Base-by-base conservation (phyloP, 805 yeast genomes). In the Kodamaea sagamina region DNA sequence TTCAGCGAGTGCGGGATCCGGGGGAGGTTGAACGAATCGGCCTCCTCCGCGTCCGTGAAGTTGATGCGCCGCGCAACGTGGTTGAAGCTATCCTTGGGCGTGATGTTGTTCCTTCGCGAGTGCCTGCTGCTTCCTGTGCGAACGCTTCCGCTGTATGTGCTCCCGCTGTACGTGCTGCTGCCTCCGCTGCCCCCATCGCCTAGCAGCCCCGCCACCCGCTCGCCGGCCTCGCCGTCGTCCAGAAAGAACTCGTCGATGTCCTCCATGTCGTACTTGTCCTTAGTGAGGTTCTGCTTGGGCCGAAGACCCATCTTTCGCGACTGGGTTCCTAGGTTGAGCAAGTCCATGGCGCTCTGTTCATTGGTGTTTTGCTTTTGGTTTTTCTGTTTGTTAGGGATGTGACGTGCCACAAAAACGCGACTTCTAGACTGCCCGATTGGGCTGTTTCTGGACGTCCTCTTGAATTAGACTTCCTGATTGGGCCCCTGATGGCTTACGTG, bases 271-370 rank as follows among this genome's bases (percentile, higher is more conserved):
- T 79, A 74, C 38, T 72, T 71, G 57, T 83, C 86, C 51, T 75
- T 73, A 32, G 66, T 65, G 24, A 83, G 62, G 46, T 71, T 67
- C 17, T 63, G 62, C 35, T 67, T 72, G 6, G 77, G 77, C 41
- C 63, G 62, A 12, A 81, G 61, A 5, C 89, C 89, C 0, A 87
- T 82, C 55, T 79, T 82, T n/a, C 90, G 71, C 31, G 89, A 78
- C 53, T 69, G 72, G 26, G 71, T 64, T 1, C 89, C 89, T n/a
- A 72, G 68, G 53, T 68, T 73, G 36, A 71, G 52, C 43, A 67
- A 51, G 48, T 70, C 72, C 75, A 70, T 70, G 27, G 11, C 28
- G 29, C 21, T 29, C 19, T 29, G 34, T 29, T 13, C 34, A 35
- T 35, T 22, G 38, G n/a, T n/a, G 19, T 29, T 12, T 29, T 29